Percentiles rank a stretch among this genome's conserved stretches.
Conservation (phyloP, 306 rosid genomes). For the Quercus rubra region DNA sequence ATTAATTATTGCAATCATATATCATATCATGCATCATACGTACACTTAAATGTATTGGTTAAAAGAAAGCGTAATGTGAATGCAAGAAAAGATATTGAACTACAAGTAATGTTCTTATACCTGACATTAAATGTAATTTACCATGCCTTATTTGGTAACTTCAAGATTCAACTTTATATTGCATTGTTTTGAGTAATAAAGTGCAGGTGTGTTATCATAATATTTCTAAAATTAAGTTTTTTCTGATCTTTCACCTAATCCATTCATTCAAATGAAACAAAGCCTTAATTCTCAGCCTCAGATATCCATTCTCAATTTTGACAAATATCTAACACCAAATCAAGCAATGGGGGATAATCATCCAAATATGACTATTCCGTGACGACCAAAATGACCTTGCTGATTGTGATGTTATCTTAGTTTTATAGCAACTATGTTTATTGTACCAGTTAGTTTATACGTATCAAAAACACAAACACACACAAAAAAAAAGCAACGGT, state of each 20-base stretch:
- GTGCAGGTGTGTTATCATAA: not conserved
- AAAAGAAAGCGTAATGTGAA: not conserved
- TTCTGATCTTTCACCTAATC: not conserved
- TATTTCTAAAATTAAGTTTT: not conserved
- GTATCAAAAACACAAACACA: no score
- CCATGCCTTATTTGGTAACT: not conserved
- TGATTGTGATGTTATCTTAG: slow-evolving; percentile 4
- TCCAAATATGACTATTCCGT: no score
- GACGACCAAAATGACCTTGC: not conserved
- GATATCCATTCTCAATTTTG: not conserved
- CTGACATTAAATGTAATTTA: not conserved
- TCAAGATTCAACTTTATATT: not conserved
- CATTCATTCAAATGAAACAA: not conserved
- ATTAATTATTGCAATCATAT: not conserved
- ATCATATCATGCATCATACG: not conserved
- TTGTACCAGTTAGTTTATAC: no score
- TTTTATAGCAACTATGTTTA: not conserved
- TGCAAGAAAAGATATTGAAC: not conserved
- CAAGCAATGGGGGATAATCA: no score
- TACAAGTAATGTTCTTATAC: not conserved
- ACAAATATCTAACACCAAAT: not conserved
- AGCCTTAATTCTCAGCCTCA: not conserved
- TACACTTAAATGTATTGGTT: not conserved
- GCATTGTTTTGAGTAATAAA: not conserved
- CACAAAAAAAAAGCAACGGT: not conserved